Percentiles rank a stretch among this genome's conserved stretches.
Conservation (phyloP, 768 basidiomycete species). For the Xerocomellus dryophilus region DNA sequence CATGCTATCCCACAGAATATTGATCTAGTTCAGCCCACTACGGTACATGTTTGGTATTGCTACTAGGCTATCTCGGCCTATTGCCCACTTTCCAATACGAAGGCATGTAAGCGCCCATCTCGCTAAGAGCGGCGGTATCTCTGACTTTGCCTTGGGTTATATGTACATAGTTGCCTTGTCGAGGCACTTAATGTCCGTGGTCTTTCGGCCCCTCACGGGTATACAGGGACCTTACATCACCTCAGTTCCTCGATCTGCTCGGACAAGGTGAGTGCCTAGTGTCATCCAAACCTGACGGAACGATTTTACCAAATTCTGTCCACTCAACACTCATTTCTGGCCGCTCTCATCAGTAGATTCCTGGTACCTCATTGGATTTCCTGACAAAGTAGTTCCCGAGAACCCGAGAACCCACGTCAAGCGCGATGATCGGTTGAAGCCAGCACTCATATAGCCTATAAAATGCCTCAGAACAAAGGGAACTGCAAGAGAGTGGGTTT, state of each 20-base stretch:
- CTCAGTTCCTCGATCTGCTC: background rate
- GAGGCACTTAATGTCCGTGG: background rate
- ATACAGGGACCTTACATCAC: background rate
- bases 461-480: background rate
- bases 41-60: too few species aligned
- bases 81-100: too few species aligned
- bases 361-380: too few species aligned
- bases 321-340: background rate
- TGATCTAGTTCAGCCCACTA: too few species aligned
- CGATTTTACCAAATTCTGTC: background rate
- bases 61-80: too few species aligned
- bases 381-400: too few species aligned
- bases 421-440: background rate
- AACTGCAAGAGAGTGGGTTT: background rate
- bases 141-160: too few species aligned
- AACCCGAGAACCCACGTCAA: background rate
- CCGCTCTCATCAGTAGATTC: too few species aligned
- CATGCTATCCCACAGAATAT: too few species aligned
- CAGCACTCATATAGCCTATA: slow-evolving; percentile 14
- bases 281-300: background rate
- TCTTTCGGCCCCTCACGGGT: background rate
- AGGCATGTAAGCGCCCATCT: too few species aligned
- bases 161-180: too few species aligned
- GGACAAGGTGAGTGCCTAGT: background rate
- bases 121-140: too few species aligned